Percentiles rank a stretch among this genome's conserved stretches.
Conservation (phyloP, 805 yeast species). For the Cyberlindnera galapagoensis region DNA sequence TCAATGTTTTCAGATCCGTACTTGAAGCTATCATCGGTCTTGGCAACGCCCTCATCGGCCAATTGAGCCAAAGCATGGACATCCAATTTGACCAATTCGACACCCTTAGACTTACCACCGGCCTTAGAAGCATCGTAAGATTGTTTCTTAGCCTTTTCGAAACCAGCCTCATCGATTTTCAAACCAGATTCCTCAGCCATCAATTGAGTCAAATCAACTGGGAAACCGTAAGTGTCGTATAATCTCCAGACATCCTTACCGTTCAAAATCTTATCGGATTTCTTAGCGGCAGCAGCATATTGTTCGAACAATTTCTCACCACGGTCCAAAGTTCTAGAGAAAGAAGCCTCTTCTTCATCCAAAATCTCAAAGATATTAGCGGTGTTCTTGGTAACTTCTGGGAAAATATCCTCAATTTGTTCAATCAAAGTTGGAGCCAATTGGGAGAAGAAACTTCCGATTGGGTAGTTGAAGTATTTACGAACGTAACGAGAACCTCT, state of each 20-base stretch:
- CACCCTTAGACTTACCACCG: slow-evolving; percentile 56
- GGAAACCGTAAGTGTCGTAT: slow-evolving; percentile 98
- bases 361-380: slow-evolving; percentile 80
- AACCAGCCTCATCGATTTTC: slow-evolving; percentile 85
- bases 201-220: slow-evolving; percentile 92
- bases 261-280: slow-evolving; percentile 65
- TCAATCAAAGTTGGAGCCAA: slow-evolving; percentile 89
- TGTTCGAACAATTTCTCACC: slow-evolving; percentile 96
- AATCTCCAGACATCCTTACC: slow-evolving; percentile 98
- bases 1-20: slow-evolving; percentile 65
- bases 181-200: slow-evolving; percentile 99
- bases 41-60: slow-evolving; percentile 55
- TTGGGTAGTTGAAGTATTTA: slow-evolving; percentile 92
- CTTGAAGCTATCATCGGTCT: slow-evolving; percentile 79
- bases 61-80: slow-evolving; percentile 83
- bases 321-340: slow-evolving; percentile 91
- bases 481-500: slow-evolving; percentile 97
- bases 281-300: slow-evolving; percentile 78
- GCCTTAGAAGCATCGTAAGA: slow-evolving; percentile 95
- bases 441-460: slow-evolving; percentile 88
- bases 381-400: slow-evolving; percentile 73
- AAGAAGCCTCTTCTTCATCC: slow-evolving; percentile 93
- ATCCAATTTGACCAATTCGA: slow-evolving; percentile 68
- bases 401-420: slow-evolving; percentile 84
- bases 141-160: slow-evolving; percentile 83